Evolutionary conservation across 768 basidiomycete species (phyloP), one percentile per base, ranked within the genome.

Genomic region (Boletus pseudo-olivaceus): DNA sequence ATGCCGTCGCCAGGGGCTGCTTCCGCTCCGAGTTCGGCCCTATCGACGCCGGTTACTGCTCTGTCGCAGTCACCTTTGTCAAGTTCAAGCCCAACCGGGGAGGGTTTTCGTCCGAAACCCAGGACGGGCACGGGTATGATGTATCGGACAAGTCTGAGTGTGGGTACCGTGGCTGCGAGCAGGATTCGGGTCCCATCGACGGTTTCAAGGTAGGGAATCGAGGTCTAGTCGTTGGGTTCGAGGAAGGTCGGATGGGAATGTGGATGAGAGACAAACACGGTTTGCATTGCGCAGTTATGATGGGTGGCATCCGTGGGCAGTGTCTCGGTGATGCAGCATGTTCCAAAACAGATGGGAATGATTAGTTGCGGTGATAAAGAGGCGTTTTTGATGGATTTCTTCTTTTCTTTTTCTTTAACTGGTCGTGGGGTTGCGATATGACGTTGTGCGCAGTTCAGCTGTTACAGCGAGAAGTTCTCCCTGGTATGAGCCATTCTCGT

Each of bases 101-200:
- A 65, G 33, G 29, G 61, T 46, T 59, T 63, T 4, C 70, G 74
- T 15, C 82, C 81, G 19, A 78, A 72, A 57, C 84, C 85, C 10
- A 69, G 85, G 29, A 86, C 80, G 10, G 85, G 85, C 7, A 84
- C 85, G 11, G 85, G 85, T n/a, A 87, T 87, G 85, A 69, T 74
- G 35, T 87, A 87, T 62, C 75, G 80, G 42, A 80, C 72, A 35
- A 68, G 65, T 32, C 32, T 68, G 46, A 54, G 53, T 33, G 54
- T 53, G 20, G 47, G 41, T 15, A 43, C 62, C 29, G 48, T 44
- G 12, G 45, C 74, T 67, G 68, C 74, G 65, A 63, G 61, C 14
- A 67, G 63, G 17, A 80, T 79, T 71, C 75, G 72, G 12, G 74
- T 73, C 9, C 66, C 70, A 3, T 66, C 66, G 6, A 52, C 41